Percentiles rank a stretch among this genome's conserved stretches.
Conservation (phyloP, 225 moss, liverwort and hornwort genomes). For the Physcomitrium patens region DNA sequence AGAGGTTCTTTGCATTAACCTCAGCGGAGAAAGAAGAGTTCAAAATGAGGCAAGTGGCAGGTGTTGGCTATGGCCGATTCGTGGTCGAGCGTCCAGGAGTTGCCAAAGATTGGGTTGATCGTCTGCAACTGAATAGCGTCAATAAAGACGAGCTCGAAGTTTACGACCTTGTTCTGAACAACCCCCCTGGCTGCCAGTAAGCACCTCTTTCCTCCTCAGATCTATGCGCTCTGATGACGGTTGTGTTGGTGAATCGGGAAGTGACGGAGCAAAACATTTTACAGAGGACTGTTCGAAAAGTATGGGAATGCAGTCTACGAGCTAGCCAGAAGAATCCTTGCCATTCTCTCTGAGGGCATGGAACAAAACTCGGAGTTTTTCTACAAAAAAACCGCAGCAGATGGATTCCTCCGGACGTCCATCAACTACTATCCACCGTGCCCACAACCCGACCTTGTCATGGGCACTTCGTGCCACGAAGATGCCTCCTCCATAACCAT, state of each 20-base stretch:
- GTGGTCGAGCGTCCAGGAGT: conserved; percentile 7
- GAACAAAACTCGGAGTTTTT: not conserved
- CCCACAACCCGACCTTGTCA: conserved; percentile 1
- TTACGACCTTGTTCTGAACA: conserved; percentile 10
- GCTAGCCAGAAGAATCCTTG: not conserved
- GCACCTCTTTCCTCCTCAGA: not conserved
- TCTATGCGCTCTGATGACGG: not conserved
- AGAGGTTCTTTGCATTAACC: not conserved
- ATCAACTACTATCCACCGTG: conserved; percentile 7
- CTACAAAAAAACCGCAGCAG: not conserved
- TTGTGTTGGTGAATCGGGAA: not conserved
- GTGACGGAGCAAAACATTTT: not conserved
- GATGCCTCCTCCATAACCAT: not conserved
- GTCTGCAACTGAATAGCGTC: not conserved
- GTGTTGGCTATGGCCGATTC: conserved; percentile 24
- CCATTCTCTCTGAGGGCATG: not conserved
- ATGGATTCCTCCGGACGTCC: not conserved
- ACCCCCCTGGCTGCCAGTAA: conserved; percentile 6
- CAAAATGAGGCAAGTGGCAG: not conserved
- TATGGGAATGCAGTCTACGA: conserved; percentile 13
- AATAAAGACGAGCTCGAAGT: conserved; percentile 14
- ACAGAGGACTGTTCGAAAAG: not conserved
- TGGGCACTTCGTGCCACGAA: not conserved
- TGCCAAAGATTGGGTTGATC: conserved; percentile 27
- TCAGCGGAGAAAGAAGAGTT: conserved; percentile 17